Evolutionary conservation across 441 rosid species (phyloP).

Genomic region (Bocquillonia castaneifolia): DNA sequence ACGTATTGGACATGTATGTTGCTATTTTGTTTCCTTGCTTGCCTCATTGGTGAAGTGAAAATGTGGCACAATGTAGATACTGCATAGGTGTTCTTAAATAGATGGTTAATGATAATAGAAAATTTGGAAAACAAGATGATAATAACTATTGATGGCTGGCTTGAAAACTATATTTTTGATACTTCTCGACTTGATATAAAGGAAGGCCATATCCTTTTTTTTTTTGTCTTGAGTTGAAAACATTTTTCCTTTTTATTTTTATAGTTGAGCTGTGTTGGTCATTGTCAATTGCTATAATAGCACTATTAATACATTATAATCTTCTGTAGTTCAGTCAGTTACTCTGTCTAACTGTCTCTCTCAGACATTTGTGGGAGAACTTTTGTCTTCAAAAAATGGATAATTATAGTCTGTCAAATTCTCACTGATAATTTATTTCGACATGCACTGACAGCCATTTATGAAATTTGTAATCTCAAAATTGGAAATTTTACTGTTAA

Average conservation of each 20-base stretch:
- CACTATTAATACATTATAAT: neutral
- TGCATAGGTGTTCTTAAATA: neutral
- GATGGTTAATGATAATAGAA: neutral
- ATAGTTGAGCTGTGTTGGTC: neutral
- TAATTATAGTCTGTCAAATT: neutral
- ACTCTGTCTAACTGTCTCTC: neutral
- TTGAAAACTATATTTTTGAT: neutral
- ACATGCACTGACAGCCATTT: neutral
- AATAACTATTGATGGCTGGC: neutral
- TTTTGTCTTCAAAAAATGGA: neutral
- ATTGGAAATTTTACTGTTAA: neutral
- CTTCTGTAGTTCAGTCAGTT: too few species aligned
- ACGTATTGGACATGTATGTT: slow-evolving; percentile 82
- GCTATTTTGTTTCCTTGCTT: neutral
- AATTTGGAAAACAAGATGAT: neutral
- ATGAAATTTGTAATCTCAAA: neutral
- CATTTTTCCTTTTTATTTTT: neutral
- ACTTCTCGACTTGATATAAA: neutral
- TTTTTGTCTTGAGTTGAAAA: neutral
- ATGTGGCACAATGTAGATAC: neutral
- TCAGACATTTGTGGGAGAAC: neutral
- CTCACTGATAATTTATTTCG: neutral
- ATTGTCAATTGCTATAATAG: neutral
- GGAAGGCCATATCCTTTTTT: neutral
- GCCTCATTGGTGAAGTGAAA: neutral